Conservation (phyloP, 2,329 filamentous ascomycete species). For the Pyrenochaeta sp. region DNA sequence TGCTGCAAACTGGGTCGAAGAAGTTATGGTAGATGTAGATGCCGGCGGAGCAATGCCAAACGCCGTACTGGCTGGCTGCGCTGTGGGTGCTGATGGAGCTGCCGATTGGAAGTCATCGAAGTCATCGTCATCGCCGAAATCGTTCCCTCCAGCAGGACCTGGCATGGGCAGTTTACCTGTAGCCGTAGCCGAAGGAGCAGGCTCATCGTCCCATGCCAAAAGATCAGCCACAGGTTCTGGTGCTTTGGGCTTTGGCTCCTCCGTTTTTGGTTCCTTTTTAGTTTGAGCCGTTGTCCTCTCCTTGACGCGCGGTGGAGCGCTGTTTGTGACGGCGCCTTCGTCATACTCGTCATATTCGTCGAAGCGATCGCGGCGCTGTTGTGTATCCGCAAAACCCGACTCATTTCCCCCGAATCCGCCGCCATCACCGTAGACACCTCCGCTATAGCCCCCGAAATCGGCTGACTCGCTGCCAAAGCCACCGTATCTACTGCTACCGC, state of each 20-base stretch:
- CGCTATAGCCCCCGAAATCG: conserved; percentile 72
- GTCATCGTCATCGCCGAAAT: conserved; percentile 76
- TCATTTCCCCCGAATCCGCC: conserved; percentile 86
- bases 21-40: conserved; percentile 56
- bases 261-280: conserved; percentile 64
- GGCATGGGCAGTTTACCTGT: conserved; percentile 54
- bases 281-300: conserved; percentile 48
- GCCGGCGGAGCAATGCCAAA: conserved; percentile 55
- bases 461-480: conserved; percentile 78
- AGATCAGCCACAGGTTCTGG: conserved; percentile 84
- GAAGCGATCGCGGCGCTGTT: conserved; percentile 75
- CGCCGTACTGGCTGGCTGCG: conserved; percentile 67
- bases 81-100: conserved; percentile 45
- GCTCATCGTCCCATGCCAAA: conserved; percentile 87
- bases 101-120: conserved; percentile 98
- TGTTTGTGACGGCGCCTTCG: conserved; percentile 68
- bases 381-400: conserved; percentile 70
- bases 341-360: conserved; percentile 98
- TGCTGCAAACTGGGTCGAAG: conserved; percentile 75
- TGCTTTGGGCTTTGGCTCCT: conserved; percentile 76
- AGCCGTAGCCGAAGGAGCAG: conserved; percentile 58
- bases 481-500: conserved; percentile 71
- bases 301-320: conserved; percentile 60
- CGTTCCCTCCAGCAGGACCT: conserved; percentile 50
- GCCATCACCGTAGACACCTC: conserved; percentile 90